phyloP scores from a whole-genome alignment of 2,329 filamentous ascomycete genomes.

The Aspergillus ruber region DNA sequence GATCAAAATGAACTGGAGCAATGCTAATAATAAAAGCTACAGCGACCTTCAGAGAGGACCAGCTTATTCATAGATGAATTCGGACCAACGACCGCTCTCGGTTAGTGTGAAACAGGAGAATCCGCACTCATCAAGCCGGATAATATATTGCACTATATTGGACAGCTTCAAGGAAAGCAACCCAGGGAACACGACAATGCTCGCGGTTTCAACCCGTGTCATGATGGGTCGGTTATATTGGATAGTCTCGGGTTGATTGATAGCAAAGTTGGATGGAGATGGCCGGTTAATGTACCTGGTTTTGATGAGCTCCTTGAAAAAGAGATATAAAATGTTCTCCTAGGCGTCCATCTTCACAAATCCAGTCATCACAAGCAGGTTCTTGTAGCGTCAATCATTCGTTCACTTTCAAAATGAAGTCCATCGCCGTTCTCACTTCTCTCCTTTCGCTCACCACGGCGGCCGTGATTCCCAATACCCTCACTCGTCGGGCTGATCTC shows the following conservation, averaged over 20 bases:
- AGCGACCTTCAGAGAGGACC: no score
- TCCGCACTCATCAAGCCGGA: no score
- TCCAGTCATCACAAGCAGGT: background rate
- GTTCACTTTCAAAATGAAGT: constrained; percentile 21
- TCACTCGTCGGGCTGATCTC: constrained; percentile 24
- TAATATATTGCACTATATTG: no score
- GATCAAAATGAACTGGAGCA: no score
- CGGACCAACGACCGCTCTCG: no score
- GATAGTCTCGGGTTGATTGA: background rate
- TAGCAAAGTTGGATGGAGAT: background rate
- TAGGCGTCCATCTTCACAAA: background rate
- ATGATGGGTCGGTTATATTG: background rate
- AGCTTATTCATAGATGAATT: no score
- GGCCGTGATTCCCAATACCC: constrained; percentile 15
- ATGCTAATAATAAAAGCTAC: no score
- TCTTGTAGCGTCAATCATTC: constrained; percentile 1
- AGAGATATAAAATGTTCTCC: background rate
- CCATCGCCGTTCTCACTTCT: constrained; percentile 15
- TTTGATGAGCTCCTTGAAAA: background rate
- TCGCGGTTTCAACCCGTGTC: no score
- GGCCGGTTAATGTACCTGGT: background rate
- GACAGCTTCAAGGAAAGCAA: no score
- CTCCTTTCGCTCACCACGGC: constrained; percentile 19
- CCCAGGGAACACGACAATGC: no score
- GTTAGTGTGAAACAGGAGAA: no score